These are phyloP conservation scores for Neopestalotiopsis rosae DNA, from an alignment of 2,329 filamentous ascomycete species.

Conservation along the genomic window DNA sequence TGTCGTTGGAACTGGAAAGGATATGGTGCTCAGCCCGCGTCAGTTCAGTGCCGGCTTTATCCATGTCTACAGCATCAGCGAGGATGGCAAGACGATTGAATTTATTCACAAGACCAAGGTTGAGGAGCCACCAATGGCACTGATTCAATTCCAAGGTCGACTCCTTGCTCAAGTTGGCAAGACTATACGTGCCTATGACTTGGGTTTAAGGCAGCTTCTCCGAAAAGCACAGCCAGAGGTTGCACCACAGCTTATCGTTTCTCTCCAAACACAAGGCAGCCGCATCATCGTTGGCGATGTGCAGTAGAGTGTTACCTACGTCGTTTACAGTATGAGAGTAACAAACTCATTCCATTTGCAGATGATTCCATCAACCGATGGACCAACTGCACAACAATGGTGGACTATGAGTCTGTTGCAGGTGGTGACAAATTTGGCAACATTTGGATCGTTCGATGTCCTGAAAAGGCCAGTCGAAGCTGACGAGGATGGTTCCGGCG, in stretches of 20 bases:
- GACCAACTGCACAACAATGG: constrained; percentile 90
- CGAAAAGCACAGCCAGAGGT: constrained; percentile 88
- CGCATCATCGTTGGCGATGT: constrained; percentile 90
- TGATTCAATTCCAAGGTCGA: constrained; percentile 91
- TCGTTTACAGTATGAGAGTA: constrained; percentile 90
- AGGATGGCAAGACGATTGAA: constrained; percentile 85
- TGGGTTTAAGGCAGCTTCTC: constrained; percentile 90
- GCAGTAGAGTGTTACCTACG: constrained; percentile 87
- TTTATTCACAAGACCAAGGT: constrained; percentile 97
- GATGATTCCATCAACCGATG: constrained; percentile 90
- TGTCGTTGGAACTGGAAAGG: constrained; percentile 92
- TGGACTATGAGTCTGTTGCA: constrained; percentile 95
- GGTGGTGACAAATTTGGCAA: constrained; percentile 99
- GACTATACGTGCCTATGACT: constrained; percentile 85
- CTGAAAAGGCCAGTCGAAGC: constrained; percentile 86
- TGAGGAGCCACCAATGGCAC: constrained; percentile 86
- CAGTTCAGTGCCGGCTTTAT: constrained; percentile 82
- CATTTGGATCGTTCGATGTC: constrained; percentile 88
- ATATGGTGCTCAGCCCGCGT: constrained; percentile 80
- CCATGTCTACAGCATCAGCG: constrained; percentile 88
- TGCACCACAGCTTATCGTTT: constrained; percentile 82
- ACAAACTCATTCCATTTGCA: constrained; percentile 89
- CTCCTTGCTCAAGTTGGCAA: constrained; percentile 83
- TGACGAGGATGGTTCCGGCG: constrained; percentile 88
- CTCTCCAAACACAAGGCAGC: constrained; percentile 86